Evolutionary conservation across 2,329 filamentous ascomycete species (phyloP).

Genomic region (Fusarium decemcellulare): DNA sequence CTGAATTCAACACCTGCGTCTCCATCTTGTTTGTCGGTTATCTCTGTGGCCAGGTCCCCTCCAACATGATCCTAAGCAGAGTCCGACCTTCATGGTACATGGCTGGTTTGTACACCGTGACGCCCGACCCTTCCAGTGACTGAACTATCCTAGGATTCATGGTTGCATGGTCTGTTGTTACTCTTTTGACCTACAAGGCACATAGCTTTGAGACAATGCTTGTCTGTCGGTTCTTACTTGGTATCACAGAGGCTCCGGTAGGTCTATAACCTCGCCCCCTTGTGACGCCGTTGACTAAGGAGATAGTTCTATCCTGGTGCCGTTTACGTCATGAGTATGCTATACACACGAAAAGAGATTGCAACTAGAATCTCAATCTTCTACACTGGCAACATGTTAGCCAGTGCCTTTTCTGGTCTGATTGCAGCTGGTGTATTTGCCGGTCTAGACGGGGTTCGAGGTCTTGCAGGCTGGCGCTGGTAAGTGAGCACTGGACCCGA

Average conservation of each 20-base stretch:
- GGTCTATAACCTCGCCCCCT: too few species aligned
- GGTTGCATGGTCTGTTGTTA: conserved; percentile 8
- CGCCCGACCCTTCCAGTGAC: too few species aligned
- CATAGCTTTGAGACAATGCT: conserved; percentile 1
- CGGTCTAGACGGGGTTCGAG: conserved; percentile 27
- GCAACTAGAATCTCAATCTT: conserved; percentile 57
- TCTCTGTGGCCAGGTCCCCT: background rate
- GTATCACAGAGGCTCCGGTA: conserved; percentile 54
- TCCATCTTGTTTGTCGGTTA: background rate
- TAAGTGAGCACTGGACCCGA: conserved; percentile 14
- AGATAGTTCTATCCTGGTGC: conserved; percentile 47
- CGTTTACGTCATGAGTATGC: conserved; percentile 61
- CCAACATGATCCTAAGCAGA: background rate
- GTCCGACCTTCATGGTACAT: background rate
- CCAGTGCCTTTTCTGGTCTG: conserved; percentile 55
- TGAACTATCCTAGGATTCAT: background rate
- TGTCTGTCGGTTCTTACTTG: conserved; percentile 51
- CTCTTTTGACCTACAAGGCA: background rate
- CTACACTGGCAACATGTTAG: conserved; percentile 53
- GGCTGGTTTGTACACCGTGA: too few species aligned
- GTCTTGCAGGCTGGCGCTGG: conserved; percentile 44
- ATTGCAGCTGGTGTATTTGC: conserved; percentile 58
- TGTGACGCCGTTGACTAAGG: too few species aligned
- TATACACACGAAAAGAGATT: conserved; percentile 65
- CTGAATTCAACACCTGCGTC: background rate